These are phyloP conservation scores for Leccinum pachyderme DNA, from an alignment of 1,284 basidiomycete genomes.

Conservation along the genomic window DNA sequence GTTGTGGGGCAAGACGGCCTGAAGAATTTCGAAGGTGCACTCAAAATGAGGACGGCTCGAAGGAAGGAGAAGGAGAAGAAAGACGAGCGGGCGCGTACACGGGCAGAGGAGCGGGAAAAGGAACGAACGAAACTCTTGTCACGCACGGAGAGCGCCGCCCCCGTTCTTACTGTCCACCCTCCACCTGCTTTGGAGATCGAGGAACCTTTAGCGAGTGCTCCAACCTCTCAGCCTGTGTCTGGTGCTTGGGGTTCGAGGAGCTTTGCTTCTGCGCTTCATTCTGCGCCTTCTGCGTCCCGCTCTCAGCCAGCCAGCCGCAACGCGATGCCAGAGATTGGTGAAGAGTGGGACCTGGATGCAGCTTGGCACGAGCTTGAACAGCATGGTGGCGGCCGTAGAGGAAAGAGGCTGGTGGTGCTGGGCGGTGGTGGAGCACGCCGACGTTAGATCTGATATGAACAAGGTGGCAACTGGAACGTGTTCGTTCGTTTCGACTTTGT, in stretches of 20 bases:
- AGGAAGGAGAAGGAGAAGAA: constrained; percentile 76
- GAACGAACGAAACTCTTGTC: constrained; percentile 49
- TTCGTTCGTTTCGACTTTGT: constrained; percentile 14
- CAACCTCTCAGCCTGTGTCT: constrained; percentile 31
- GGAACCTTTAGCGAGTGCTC: constrained; percentile 23
- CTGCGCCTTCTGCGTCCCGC: constrained; percentile 28
- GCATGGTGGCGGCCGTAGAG: constrained; percentile 50
- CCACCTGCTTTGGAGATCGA: constrained; percentile 32
- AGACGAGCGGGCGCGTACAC: constrained; percentile 77
- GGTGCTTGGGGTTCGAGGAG: constrained; percentile 78
- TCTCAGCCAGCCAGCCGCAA: constrained; percentile 17
- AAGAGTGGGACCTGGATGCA: constrained; percentile 77
- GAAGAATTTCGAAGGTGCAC: constrained; percentile 75
- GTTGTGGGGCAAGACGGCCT: constrained; percentile 75
- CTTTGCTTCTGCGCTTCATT: constrained; percentile 72
- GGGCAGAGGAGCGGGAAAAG: constrained; percentile 78
- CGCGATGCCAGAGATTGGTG: constrained; percentile 40
- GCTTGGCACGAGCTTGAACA: constrained; percentile 82
- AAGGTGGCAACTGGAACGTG: background rate
- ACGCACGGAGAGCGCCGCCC: constrained; percentile 22
- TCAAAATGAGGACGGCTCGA: constrained; percentile 73
- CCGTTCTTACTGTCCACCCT: constrained; percentile 6
- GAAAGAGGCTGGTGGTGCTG: constrained; percentile 64
- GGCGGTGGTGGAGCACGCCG: constrained; percentile 52
- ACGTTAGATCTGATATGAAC: constrained; percentile 22